Evolutionary conservation across 208 protist species (phyloP).

Genomic region (Novymonas esmeraldas): DNA sequence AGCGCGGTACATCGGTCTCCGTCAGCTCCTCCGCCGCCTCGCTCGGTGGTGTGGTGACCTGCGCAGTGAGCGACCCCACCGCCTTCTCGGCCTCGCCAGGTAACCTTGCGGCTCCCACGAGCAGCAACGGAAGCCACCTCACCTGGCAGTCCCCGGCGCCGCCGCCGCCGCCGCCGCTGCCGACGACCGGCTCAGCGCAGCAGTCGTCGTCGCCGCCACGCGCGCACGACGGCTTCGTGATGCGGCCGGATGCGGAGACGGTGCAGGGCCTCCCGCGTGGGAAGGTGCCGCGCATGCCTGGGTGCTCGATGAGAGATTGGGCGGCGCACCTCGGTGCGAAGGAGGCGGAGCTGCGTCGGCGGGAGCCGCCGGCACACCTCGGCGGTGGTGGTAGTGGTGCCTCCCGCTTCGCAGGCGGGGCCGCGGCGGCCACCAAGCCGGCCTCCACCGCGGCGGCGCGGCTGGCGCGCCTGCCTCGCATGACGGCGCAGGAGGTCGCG

Average conservation of each 20-base stretch:
- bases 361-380: slow-evolving; percentile 13
- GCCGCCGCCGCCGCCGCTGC: not conserved
- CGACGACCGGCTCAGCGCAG: not conserved
- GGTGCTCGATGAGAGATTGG: slow-evolving; percentile 60
- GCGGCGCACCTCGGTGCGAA: slow-evolving; percentile 19
- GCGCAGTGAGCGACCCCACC: slow-evolving; percentile 12
- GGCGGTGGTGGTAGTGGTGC: not conserved
- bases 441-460: not conserved
- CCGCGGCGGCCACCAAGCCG: not conserved
- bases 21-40: slow-evolving; percentile 12
- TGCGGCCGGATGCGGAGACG: slow-evolving; percentile 26
- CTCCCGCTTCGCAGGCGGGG: not conserved
- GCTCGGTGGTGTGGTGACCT: slow-evolving; percentile 7
- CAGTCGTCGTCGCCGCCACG: not conserved
- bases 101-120: slow-evolving; percentile 24
- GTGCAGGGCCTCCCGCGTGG: slow-evolving; percentile 21
- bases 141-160: not conserved
- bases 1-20: not conserved
- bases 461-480: slow-evolving; percentile 21
- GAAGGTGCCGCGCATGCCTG: slow-evolving; percentile 30
- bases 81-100: slow-evolving; percentile 13
- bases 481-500: slow-evolving; percentile 57
- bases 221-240: slow-evolving; percentile 17
- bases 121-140: slow-evolving; percentile 8
- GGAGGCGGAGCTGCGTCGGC: slow-evolving; percentile 12